Percentiles rank a stretch among this genome's conserved stretches.
These are phyloP conservation scores for Aspergillus nanangensis DNA, from an alignment of 495 filamentous ascomycete species.

Conservation along the genomic window DNA sequence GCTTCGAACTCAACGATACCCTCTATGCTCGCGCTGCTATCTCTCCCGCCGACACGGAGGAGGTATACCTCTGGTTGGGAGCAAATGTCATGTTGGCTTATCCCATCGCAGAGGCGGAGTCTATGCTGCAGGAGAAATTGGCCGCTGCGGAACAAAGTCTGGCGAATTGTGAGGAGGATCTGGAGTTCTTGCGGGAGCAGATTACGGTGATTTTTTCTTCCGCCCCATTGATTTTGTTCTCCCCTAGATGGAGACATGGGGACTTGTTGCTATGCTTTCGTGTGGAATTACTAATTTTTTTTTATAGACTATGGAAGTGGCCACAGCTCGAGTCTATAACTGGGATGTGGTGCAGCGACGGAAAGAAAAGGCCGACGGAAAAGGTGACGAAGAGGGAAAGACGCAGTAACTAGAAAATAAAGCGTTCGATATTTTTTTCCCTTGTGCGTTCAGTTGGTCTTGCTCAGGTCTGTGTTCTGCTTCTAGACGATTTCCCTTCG, in stretches of 20 bases:
- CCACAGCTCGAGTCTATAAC: conserved; percentile 95
- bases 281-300: conserved; percentile 19
- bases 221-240: conserved; percentile 1
- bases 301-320: conserved; percentile 89
- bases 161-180: conserved; percentile 86
- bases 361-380: conserved; percentile 75
- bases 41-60: conserved; percentile 75
- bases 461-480: too few relatives aligned
- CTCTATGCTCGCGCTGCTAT: conserved; percentile 85
- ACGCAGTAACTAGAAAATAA: conserved; percentile 6
- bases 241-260: background rate
- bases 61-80: conserved; percentile 96
- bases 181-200: conserved; percentile 94
- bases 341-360: conserved; percentile 94
- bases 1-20: conserved; percentile 95
- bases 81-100: conserved; percentile 98
- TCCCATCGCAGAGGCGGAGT: conserved; percentile 79
- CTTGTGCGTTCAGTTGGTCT: too few relatives aligned
- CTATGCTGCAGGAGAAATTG: conserved; percentile 73
- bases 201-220: conserved; percentile 66
- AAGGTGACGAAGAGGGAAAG: conserved; percentile 37
- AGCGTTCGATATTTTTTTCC: too few relatives aligned
- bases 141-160: conserved; percentile 72
- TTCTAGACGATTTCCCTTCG: too few relatives aligned
- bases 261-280: background rate